Evolutionary conservation across 306 rosid species (phyloP), one percentile per base, ranked within the genome.

Genomic region (Trifolium repens): DNA sequence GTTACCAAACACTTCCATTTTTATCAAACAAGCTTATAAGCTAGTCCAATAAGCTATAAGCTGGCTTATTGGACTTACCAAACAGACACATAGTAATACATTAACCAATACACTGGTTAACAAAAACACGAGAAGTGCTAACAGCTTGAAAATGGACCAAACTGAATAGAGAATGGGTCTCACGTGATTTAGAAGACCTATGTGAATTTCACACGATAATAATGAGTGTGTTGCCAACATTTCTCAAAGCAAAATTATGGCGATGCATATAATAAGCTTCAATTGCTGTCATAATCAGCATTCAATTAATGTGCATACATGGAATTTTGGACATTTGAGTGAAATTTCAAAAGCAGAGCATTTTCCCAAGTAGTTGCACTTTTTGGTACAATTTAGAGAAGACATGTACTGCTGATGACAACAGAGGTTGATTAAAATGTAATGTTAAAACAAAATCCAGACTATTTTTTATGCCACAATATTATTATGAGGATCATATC

Each of bases 31-130:
- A 22, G 24, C 24, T 22, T 22, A 22, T 22, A 22, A 22, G 24
- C 24, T 22, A 22, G 24, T 22, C 24, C 24, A 22, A 22, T 22
- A 22, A 22, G 24, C 24, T 22, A 22, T 17, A 17, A 17, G 19
- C 19, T 17, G 19, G 19, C 19, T 17, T 17, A 17, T 17, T 17
- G 19, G 19, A 17, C 19, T 22, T 22, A 22, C 24, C 24, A 22
- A 22, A 22, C 24, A 22, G 24, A 67, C 63, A 64, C 4, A 58
- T 42, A 50, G 22, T 66, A 57, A 65, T 59, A 35, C 60, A 58
- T 78, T 66, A 46, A 67, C 61, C 61, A 60, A 26, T 55, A 69
- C 14, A 53, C 66, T 63, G 44, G 49, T 11, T 52, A 67, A 58
- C 19, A 67, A 8, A 63, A 34, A 8, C 66, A 30, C 42, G 19